phyloP scores from a whole-genome alignment of 768 basidiomycete species.

The Suillus placidus region DNA sequence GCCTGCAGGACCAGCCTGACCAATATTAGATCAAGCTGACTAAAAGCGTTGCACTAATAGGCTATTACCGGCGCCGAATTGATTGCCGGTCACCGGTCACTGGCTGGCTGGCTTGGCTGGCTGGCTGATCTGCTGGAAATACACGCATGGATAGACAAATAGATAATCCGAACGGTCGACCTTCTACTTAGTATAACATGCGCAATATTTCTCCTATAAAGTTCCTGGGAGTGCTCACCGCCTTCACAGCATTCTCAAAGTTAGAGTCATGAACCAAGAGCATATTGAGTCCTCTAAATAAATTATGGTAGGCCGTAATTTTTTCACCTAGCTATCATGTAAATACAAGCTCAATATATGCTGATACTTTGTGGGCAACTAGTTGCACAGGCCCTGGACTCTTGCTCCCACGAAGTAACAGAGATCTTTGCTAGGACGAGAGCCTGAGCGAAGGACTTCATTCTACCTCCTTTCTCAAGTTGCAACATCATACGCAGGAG shows the following conservation, averaged over 20 bases:
- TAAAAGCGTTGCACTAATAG: not conserved
- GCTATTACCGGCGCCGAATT: not conserved
- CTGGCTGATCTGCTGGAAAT: not conserved
- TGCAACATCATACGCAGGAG: not conserved
- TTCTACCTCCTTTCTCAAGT: not conserved
- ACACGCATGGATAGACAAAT: not conserved
- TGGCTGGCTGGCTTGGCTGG: too few relatives aligned
- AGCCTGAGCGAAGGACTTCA: not conserved
- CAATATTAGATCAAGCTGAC: not conserved
- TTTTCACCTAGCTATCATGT: not conserved
- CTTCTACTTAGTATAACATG: not conserved
- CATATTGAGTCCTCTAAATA: not conserved
- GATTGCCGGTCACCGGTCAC: not conserved
- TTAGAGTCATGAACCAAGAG: not conserved
- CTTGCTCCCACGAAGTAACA: not conserved
- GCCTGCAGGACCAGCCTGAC: not conserved
- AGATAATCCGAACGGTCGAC: not conserved
- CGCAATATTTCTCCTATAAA: not conserved
- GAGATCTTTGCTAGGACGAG: too few relatives aligned
- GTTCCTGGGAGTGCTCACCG: too few relatives aligned
- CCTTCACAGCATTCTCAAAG: not conserved
- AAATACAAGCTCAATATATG: not conserved
- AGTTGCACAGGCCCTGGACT: not conserved
- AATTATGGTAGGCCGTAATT: not conserved
- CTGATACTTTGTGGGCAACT: not conserved